These are phyloP conservation scores for Asterophora parasitica DNA, from an alignment of 768 basidiomycete species.

Conservation along the genomic window DNA sequence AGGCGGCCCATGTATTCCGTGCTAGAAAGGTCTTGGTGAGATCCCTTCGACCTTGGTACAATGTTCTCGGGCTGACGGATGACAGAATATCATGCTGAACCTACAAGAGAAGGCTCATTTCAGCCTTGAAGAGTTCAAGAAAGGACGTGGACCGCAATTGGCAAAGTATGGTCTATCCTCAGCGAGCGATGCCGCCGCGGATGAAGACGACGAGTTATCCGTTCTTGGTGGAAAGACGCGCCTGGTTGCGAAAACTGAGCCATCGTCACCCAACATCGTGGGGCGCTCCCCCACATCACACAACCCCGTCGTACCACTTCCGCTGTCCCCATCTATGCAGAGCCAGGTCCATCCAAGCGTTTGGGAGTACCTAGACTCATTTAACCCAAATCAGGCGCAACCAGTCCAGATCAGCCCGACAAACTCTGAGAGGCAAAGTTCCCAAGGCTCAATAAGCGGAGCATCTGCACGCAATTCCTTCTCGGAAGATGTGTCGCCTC, in stretches of 20 bases:
- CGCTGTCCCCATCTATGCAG: slow-evolving; percentile 46
- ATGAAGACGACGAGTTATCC: slow-evolving; percentile 60
- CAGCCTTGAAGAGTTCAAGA: slow-evolving; percentile 58
- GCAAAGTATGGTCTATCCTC: slow-evolving; percentile 31
- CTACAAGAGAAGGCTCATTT: slow-evolving; percentile 63
- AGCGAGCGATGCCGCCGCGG: slow-evolving; percentile 32
- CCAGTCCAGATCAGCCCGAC: slow-evolving; percentile 14
- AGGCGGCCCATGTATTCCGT: slow-evolving; percentile 60
- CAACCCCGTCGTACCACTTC: slow-evolving; percentile 70
- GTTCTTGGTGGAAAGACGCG: slow-evolving; percentile 64
- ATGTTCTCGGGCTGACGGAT: not conserved
- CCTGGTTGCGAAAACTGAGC: slow-evolving; percentile 57
- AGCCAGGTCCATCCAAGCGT: slow-evolving; percentile 58
- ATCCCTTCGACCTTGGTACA: not conserved
- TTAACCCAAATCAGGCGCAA: slow-evolving; percentile 30
- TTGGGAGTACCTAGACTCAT: slow-evolving; percentile 65
- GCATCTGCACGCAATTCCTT: slow-evolving; percentile 10
- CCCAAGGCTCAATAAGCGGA: slow-evolving; percentile 7
- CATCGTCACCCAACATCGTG: slow-evolving; percentile 46
- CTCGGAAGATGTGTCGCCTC: slow-evolving; percentile 34
- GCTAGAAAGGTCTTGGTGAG: slow-evolving; percentile 62
- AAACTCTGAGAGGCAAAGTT: slow-evolving; percentile 8
- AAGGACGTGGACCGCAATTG: slow-evolving; percentile 46
- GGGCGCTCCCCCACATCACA: slow-evolving; percentile 68
- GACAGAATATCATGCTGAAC: slow-evolving; percentile 58